Base-by-base conservation (phyloP, 371 early-diverging fungal genomes). In the Rhizomucor pusillus region DNA sequence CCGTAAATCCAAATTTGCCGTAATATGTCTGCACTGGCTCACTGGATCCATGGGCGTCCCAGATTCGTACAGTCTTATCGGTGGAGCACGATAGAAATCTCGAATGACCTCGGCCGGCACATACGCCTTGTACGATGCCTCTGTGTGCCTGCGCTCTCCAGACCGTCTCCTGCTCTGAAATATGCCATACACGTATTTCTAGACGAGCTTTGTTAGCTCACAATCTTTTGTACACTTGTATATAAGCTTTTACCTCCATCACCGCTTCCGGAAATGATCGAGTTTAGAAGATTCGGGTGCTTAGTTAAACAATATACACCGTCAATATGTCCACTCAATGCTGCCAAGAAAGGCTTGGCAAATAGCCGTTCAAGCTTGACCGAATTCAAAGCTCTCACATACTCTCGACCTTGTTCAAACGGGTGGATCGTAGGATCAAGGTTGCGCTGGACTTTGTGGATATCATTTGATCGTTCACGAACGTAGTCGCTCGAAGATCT, bases 311-410 rank as follows among this genome's bases (percentile, higher is more conserved):
- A 73, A 65, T 98, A 98, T 11, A 99, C 96, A 53, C 99, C 99
- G 57, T 99, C 99, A 45, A 90, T 82, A 59, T 99, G 99, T 0
- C 96, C 96, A 39, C 76, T 71, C 16, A 99, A 69, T 1, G 94
- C 86, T 2, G 81, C 92, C 13, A 99, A 69, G 69, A 99, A 99
- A 11, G 99, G 99, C 69, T 99, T 99, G 52, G 99, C 93, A 69
- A 99, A 93, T 84, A 99, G 72, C 25, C 98, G 81, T 54, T 99
- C 99, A 29, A 99, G 69, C 69, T 99, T 99, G 36, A 87, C 87
- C 5, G 97, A 87, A 63, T 97, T 98, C 18, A 99, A 77, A 18
- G 99, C 99, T 22, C 99, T 80, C 19, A 92, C 90, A 79, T 98
- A 98, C 75, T 99, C 99, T 69, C 98, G 84, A 24, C 96, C 96